A percentile compares a stretch with the other conserved stretches of the same genome.
These are phyloP conservation scores for Yarrowia sp. DNA, from an alignment of 805 yeast species.

Conservation along the genomic window DNA sequence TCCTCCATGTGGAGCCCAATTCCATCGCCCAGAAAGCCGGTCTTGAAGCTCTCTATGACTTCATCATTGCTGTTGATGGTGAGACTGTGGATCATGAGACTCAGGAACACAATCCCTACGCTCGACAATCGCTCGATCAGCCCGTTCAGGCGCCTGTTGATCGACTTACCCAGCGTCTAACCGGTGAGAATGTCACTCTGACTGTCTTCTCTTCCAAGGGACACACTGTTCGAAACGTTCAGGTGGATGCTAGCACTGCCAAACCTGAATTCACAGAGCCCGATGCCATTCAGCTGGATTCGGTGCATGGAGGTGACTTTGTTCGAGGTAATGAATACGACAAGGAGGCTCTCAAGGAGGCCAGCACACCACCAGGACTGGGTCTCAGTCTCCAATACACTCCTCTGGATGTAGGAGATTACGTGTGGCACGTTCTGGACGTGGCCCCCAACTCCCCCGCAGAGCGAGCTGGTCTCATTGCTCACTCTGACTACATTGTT, in stretches of 20 bases:
- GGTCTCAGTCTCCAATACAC: slow-evolving; percentile 72
- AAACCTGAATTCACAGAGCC: slow-evolving; percentile 27
- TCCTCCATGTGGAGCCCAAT: slow-evolving; percentile 57
- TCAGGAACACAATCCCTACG: slow-evolving; percentile 34
- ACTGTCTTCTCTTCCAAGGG: slow-evolving; percentile 45
- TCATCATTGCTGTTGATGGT: slow-evolving; percentile 78
- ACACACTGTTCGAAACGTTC: slow-evolving; percentile 52
- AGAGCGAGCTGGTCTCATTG: slow-evolving; percentile 77
- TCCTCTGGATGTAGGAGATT: slow-evolving; percentile 75
- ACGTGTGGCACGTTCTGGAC: slow-evolving; percentile 84
- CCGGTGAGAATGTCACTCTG: slow-evolving; percentile 38
- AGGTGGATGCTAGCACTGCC: slow-evolving; percentile 47
- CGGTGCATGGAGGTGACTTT: slow-evolving; percentile 19
- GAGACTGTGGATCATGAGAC: slow-evolving; percentile 30
- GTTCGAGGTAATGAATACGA: slow-evolving; percentile 29
- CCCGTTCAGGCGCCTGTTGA: slow-evolving; percentile 37
- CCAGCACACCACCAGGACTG: slow-evolving; percentile 52
- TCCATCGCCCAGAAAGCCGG: slow-evolving; percentile 61
- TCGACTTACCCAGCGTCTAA: slow-evolving; percentile 14
- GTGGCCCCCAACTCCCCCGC: slow-evolving; percentile 83
- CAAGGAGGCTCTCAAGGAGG: slow-evolving; percentile 40
- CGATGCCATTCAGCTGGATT: slow-evolving; percentile 53
- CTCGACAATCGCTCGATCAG: slow-evolving; percentile 14
- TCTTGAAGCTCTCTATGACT: slow-evolving; percentile 88
- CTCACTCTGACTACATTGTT: slow-evolving; percentile 85